Conservation (phyloP, 2,329 filamentous ascomycete genomes). For the Xylariaceae sp. region DNA sequence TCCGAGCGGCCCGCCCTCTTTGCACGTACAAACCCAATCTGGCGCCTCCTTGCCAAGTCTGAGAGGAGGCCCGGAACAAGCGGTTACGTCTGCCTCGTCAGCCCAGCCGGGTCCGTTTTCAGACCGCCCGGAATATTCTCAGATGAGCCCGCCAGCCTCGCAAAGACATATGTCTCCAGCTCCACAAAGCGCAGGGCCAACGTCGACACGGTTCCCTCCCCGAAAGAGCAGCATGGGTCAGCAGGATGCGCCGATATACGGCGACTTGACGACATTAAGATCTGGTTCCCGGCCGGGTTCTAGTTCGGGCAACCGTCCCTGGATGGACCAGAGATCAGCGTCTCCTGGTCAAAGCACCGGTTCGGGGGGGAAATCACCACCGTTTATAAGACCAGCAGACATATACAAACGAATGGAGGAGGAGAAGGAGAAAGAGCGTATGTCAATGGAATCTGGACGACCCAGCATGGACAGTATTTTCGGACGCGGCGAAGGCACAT, state of each 20-base stretch:
- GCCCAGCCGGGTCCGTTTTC: constrained; percentile 1
- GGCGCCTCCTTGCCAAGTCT: constrained; percentile 1
- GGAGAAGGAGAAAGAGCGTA: constrained; percentile 53
- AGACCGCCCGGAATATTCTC: constrained; percentile 4
- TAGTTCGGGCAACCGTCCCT: constrained; percentile 24
- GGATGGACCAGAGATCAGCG: constrained; percentile 31
- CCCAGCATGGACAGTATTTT: constrained; percentile 52
- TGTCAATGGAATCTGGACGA: constrained; percentile 53
- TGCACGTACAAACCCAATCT: constrained; percentile 27
- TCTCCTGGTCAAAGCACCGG: constrained; percentile 35
- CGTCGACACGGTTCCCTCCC: constrained; percentile 46
- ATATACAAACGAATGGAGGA: constrained; percentile 71
- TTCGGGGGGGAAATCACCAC: constrained; percentile 42
- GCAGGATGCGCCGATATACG: constrained; percentile 28
- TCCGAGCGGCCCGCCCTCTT: constrained; percentile 23
- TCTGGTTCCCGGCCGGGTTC: constrained; percentile 21
- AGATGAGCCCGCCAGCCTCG: constrained; percentile 11
- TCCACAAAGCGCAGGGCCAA: constrained; percentile 23
- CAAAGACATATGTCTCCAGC: constrained; percentile 18
- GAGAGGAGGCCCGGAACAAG: constrained; percentile 1
- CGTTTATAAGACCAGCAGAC: constrained; percentile 70
- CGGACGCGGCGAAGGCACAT: constrained; percentile 21
- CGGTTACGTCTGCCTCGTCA: not conserved
- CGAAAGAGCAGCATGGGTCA: constrained; percentile 60
- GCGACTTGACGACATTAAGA: constrained; percentile 4